These are phyloP conservation scores for Populus pruinosa DNA, from an alignment of 345 rosid species.

Conservation along the genomic window DNA sequence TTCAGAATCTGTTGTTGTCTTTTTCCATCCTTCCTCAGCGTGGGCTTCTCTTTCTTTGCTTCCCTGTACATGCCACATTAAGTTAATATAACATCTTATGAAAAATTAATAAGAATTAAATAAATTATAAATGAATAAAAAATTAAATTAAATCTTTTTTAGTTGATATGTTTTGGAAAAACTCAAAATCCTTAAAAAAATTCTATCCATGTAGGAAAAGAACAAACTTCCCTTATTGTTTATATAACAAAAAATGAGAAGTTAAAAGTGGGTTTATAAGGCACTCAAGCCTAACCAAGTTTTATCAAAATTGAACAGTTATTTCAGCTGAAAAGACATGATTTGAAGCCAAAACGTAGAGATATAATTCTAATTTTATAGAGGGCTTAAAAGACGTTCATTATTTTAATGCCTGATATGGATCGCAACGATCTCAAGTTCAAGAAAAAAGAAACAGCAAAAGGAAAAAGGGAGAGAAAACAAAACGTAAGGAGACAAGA, in stretches of 20 bases:
- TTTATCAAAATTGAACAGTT: too few species aligned
- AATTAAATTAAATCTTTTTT: neutral
- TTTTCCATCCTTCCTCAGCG: slow-evolving; percentile 91
- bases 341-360: too few species aligned
- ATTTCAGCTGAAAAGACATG: too few species aligned
- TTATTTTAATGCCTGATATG: neutral
- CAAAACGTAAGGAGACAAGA: neutral
- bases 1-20: slow-evolving; percentile 70
- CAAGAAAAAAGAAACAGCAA: neutral
- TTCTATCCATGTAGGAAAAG: too few species aligned
- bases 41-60: slow-evolving; percentile 71
- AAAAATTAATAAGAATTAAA: too few species aligned
- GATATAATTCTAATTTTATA: too few species aligned
- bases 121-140: slow-evolving; percentile 9
- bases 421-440: neutral
- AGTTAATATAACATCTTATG: neutral
- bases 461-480: neutral
- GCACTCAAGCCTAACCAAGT: too few species aligned
- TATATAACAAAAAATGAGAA: too few species aligned
- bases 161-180: neutral
- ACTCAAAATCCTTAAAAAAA: too few species aligned
- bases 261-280: too few species aligned
- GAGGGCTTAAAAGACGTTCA: neutral
- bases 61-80: slow-evolving; percentile 46
- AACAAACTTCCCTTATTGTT: neutral